A percentile compares a stretch with the other conserved stretches of the same genome.
Evolutionary conservation across 2,329 filamentous ascomycete genomes (phyloP).

Genomic region (Parastagonospora avenae): DNA sequence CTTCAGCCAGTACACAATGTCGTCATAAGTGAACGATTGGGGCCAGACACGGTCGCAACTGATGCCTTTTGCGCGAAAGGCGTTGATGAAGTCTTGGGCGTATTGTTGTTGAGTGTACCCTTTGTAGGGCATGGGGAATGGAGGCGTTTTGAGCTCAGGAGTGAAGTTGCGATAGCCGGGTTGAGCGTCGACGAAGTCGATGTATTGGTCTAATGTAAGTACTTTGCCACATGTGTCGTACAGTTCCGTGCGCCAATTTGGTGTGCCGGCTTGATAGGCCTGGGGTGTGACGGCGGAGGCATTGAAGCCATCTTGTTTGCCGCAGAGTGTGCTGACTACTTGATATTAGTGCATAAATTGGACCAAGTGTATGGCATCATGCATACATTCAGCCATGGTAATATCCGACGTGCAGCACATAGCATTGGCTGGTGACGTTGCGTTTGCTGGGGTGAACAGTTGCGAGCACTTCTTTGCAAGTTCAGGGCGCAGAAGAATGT

Average conservation of each 20-base stretch:
- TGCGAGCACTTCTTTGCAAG: slow-evolving; percentile 68
- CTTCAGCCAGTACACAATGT: slow-evolving; percentile 68
- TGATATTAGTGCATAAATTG: too few relatives aligned
- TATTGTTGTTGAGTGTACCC: slow-evolving; percentile 68
- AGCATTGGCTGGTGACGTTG: slow-evolving; percentile 16
- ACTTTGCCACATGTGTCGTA: slow-evolving; percentile 66
- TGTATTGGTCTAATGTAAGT: slow-evolving; percentile 64
- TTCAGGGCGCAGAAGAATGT: slow-evolving; percentile 66
- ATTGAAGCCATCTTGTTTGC: slow-evolving; percentile 59
- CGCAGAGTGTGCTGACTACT: slow-evolving; percentile 16
- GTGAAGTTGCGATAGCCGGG: slow-evolving; percentile 65
- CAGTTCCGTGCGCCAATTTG: slow-evolving; percentile 65
- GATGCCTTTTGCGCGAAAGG: slow-evolving; percentile 46
- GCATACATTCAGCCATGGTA: slow-evolving; percentile 19
- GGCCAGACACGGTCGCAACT: slow-evolving; percentile 49
- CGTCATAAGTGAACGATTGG: slow-evolving; percentile 67
- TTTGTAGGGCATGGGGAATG: slow-evolving; percentile 67
- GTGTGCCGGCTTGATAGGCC: slow-evolving; percentile 62
- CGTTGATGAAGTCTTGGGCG: slow-evolving; percentile 62
- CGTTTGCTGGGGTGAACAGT: slow-evolving; percentile 63
- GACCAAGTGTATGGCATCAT: background rate
- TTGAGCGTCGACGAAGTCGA: slow-evolving; percentile 58
- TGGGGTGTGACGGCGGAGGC: slow-evolving; percentile 60
- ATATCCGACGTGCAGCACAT: slow-evolving; percentile 26
- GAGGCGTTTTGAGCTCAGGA: slow-evolving; percentile 67